Percentiles rank a stretch among this genome's conserved stretches.
Evolutionary conservation across 2,329 filamentous ascomycete genomes (phyloP).

Genomic region (Teratosphaeria zuluensis): DNA sequence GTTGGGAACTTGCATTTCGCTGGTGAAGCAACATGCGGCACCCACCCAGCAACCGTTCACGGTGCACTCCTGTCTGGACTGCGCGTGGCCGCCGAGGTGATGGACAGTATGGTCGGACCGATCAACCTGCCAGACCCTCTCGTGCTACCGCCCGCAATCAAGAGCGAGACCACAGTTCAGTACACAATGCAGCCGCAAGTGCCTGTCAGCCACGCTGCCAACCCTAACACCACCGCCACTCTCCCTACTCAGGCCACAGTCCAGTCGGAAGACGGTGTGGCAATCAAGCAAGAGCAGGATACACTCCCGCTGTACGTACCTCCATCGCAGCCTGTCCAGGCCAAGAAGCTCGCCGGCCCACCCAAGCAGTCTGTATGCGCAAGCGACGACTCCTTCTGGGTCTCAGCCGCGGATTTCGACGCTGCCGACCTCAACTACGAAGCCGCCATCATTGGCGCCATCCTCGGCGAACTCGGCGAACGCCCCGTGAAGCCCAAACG

Average conservation of each 20-base stretch:
- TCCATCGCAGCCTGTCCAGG: slow-evolving; percentile 16
- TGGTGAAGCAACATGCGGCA: slow-evolving; percentile 91
- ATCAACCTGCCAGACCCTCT: slow-evolving; percentile 69
- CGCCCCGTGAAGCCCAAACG: slow-evolving; percentile 64
- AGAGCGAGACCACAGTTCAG: slow-evolving; percentile 26
- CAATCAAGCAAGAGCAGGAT: slow-evolving; percentile 19
- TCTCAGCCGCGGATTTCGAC: slow-evolving; percentile 12
- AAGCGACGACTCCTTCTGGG: slow-evolving; percentile 24
- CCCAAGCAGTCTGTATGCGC: slow-evolving; percentile 23
- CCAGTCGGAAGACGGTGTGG: background rate
- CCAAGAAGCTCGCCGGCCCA: slow-evolving; percentile 11
- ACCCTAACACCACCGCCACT: background rate
- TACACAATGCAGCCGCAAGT: slow-evolving; percentile 10
- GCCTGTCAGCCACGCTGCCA: background rate
- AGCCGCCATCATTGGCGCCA: slow-evolving; percentile 46
- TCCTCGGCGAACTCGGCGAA: slow-evolving; percentile 58
- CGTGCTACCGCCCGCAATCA: slow-evolving; percentile 46
- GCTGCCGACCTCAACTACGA: slow-evolving; percentile 43
- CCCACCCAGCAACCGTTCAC: slow-evolving; percentile 92
- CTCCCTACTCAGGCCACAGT: background rate
- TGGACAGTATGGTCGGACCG: slow-evolving; percentile 70
- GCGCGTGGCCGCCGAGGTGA: slow-evolving; percentile 75
- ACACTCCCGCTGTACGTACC: slow-evolving; percentile 1
- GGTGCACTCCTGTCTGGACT: slow-evolving; percentile 92
- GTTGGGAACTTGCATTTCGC: slow-evolving; percentile 89